These are phyloP conservation scores for Lasiosphaeria ovina DNA, from an alignment of 495 filamentous ascomycete species.

Conservation along the genomic window DNA sequence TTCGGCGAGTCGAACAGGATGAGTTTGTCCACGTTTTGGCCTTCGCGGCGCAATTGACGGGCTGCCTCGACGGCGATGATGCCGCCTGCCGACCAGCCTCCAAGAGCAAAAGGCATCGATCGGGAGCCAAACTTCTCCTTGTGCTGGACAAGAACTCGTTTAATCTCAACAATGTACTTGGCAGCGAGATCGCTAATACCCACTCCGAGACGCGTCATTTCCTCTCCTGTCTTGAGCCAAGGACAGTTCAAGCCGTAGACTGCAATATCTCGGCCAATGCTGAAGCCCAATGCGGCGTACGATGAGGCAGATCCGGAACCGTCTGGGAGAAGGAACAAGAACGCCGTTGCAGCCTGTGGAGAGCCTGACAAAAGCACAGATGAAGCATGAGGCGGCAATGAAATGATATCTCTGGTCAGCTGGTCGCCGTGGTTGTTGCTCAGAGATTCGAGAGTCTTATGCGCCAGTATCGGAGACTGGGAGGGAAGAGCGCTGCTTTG, in stretches of 20 bases:
- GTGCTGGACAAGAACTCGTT: conserved; percentile 24
- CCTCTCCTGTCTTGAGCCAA: conserved; percentile 40
- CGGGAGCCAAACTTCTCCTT: not conserved
- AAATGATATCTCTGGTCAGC: not conserved
- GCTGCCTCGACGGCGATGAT: conserved; percentile 1
- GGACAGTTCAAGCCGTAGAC: conserved; percentile 55
- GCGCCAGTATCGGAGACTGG: not conserved
- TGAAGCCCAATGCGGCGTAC: conserved; percentile 41
- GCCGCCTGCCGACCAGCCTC: not conserved
- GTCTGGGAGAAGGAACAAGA: conserved; percentile 62
- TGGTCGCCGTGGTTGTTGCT: not conserved
- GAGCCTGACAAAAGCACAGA: conserved; percentile 57
- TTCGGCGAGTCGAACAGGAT: not conserved
- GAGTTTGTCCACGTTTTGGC: conserved; percentile 1
- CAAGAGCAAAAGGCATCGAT: not conserved
- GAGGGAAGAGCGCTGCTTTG: not conserved
- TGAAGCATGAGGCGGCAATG: conserved; percentile 41
- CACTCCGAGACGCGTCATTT: conserved; percentile 37
- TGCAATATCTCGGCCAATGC: conserved; percentile 29
- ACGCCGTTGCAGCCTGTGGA: conserved; percentile 35
- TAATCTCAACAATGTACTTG: conserved; percentile 49
- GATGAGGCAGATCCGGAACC: conserved; percentile 59
- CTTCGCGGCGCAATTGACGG: conserved; percentile 1
- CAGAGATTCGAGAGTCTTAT: not conserved
- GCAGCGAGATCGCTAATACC: conserved; percentile 24